A percentile compares a stretch with the other conserved stretches of the same genome.
These are phyloP conservation scores for Solanum chmielewskii DNA, from an alignment of 257 asterid species.

Conservation along the genomic window DNA sequence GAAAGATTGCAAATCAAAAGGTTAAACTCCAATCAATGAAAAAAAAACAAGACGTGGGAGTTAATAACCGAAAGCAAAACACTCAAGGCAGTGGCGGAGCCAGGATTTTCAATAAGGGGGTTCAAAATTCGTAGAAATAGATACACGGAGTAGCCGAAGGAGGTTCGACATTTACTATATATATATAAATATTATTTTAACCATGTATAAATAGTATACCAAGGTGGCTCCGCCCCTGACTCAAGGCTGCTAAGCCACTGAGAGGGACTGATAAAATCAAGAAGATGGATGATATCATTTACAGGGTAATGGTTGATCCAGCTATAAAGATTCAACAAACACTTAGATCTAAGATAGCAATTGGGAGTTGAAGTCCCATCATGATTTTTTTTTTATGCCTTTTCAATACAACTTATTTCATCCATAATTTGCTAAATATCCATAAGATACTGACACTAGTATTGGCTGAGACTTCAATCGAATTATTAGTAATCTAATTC, in stretches of 20 bases:
- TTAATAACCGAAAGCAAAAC: background rate
- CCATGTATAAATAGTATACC: no score
- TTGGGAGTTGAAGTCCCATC: background rate
- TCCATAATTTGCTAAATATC: background rate
- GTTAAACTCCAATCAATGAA: background rate
- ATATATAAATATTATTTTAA: no score
- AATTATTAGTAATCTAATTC: background rate
- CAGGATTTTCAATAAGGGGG: no score
- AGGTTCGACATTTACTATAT: no score
- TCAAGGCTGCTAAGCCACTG: background rate
- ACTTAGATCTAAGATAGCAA: background rate
- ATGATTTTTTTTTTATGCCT: background rate
- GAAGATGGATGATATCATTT: background rate
- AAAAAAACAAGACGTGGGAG: background rate
- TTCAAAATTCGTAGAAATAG: no score
- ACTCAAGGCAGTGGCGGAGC: background rate
- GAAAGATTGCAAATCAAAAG: background rate
- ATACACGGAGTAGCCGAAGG: no score
- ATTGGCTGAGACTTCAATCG: background rate
- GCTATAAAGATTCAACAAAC: background rate
- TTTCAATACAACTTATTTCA: no score
- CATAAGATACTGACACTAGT: background rate
- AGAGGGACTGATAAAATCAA: background rate
- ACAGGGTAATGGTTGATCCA: background rate
- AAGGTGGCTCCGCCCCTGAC: no score